phyloP scores from a whole-genome alignment of 2,329 filamentous ascomycete genomes.

The Zymoseptoria brevis region DNA sequence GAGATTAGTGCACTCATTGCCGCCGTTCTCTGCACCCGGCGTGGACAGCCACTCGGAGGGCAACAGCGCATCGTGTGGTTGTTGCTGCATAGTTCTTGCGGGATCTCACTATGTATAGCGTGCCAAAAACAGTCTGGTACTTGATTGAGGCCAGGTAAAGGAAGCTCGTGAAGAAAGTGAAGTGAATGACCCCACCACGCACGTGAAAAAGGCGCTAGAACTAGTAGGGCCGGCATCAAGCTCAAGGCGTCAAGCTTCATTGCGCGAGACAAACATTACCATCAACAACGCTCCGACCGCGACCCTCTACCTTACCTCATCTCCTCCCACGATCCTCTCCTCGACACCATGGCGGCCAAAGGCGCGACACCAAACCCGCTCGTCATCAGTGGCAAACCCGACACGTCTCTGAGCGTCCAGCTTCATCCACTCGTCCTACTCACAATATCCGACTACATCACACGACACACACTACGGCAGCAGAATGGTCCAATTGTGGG shows the following conservation, averaged over 20 bases:
- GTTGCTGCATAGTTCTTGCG: too few species aligned
- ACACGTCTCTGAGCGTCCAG: slow-evolving; percentile 69
- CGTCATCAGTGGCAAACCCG: slow-evolving; percentile 44
- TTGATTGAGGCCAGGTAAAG: neutral
- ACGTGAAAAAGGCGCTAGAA: neutral
- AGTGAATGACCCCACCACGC: neutral
- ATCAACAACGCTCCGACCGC: neutral
- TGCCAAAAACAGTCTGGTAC: neutral
- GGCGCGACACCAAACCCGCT: slow-evolving; percentile 33
- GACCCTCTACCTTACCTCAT: neutral
- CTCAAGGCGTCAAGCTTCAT: neutral
- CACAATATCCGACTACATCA: slow-evolving; percentile 94
- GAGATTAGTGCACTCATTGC: neutral
- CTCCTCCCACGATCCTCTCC: neutral
- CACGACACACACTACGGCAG: slow-evolving; percentile 72
- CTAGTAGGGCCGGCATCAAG: neutral
- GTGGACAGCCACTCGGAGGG: neutral
- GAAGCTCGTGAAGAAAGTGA: neutral
- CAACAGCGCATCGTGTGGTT: neutral
- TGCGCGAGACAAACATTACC: neutral
- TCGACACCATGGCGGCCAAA: slow-evolving; percentile 29
- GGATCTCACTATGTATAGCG: neutral
- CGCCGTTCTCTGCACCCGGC: too few species aligned
- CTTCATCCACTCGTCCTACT: slow-evolving; percentile 92
- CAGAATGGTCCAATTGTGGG: slow-evolving; percentile 72